Evolutionary conservation across 139 green algal species (phyloP).

Genomic region (Limnomonas spitsbergensis): DNA sequence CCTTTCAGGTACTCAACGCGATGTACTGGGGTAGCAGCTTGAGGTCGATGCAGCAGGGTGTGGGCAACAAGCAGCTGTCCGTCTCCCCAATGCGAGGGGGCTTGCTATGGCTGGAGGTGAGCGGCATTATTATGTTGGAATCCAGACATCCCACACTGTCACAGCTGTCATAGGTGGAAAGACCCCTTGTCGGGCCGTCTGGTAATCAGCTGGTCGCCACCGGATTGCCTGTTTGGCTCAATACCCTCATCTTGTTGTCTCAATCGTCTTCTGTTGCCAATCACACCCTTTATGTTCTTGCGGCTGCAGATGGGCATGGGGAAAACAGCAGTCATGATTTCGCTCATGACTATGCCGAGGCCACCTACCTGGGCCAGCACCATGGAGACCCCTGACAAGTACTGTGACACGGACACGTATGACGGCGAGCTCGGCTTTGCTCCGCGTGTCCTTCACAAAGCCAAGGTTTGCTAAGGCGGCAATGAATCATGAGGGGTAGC

Average conservation of each 20-base stretch:
- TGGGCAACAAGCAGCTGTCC: not conserved
- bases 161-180: too few relatives aligned
- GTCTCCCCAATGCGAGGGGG: not conserved
- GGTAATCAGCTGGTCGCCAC: too few relatives aligned
- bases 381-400: not conserved
- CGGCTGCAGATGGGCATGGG: slow-evolving; percentile 14
- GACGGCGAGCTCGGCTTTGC: not conserved
- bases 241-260: too few relatives aligned
- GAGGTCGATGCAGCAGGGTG: not conserved
- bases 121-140: not conserved
- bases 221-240: too few relatives aligned
- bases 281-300: not conserved
- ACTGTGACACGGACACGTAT: not conserved
- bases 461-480: too few relatives aligned
- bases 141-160: too few relatives aligned
- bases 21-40: slow-evolving; percentile 5
- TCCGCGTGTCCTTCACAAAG: not conserved
- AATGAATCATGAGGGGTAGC: too few relatives aligned
- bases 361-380: not conserved
- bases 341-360: not conserved
- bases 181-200: too few relatives aligned
- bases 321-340: slow-evolving; percentile 10
- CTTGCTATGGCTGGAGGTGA: slow-evolving; percentile 11
- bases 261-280: too few relatives aligned
- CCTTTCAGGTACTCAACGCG: not conserved